Evolutionary conservation across 768 basidiomycete genomes (phyloP), one percentile per base, ranked within the genome.

Genomic region (Baorangia bicolor): DNA sequence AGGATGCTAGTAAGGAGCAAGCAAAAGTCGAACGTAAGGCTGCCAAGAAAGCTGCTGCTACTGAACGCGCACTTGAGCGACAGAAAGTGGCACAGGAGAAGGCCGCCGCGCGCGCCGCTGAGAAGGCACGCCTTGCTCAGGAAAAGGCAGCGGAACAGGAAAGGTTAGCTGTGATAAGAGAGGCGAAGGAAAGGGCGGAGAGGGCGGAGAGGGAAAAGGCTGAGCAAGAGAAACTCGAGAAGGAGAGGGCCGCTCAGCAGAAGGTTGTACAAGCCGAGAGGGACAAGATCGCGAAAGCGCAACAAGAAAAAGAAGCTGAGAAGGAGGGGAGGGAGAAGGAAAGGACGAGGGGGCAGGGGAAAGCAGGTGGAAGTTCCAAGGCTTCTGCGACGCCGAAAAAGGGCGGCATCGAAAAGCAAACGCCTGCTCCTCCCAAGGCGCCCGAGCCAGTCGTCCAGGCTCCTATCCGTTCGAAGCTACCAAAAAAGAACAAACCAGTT

Each of bases 391-490:
- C 59, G 2, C 44, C 40, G 9, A 68, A 69, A 34, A 71, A 59
- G 42, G 38, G 49, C 2, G 21, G 57, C 21, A 34, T 41, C 13
- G 58, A 67, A 23, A 73, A 69, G 40, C 61, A 61, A 34, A n/a
- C 58, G 2, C 21, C 63, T 11, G 42, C 57, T 5, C 49, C 67
- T 34, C 39, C 58, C n/a, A 67, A 64, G 48, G 49, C 31, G 4
- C 60, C 60, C 4, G 78, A 81, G 42, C 71, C 76, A n/a, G 65
- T 71, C 5, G 64, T 77, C 4, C 90, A 91, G 64, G 84, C 83
- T 12, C 89, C 90, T 18, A 81, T 92, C 33, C 75, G 90, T 38
- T 91, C 90, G 23, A 91, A 86, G 70, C 86, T 90, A 72, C 87
- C 90, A 6, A 92, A 91, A 78, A 92, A 92, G 71, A 88, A 77